Base-by-base conservation (phyloP, 371 early-diverging fungal species). In the Syncephalastrum contaminatum region DNA sequence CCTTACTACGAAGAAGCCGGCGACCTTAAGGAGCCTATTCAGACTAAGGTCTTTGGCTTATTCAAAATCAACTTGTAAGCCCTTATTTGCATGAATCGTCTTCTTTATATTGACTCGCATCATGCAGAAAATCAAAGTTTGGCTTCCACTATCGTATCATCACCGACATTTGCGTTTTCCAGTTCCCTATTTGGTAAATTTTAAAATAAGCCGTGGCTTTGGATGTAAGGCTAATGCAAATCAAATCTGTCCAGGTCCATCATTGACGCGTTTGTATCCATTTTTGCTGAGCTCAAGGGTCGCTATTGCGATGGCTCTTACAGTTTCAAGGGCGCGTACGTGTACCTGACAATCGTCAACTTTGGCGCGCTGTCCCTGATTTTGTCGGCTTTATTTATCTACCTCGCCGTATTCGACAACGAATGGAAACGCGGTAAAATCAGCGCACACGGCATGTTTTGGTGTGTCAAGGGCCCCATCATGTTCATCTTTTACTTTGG, bases 391-490 rank as follows among this genome's bases (percentile, higher is more conserved):
- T 44, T 79, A n/a, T 75, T 79, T 36, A 65, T 64, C 2, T 79
- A 79, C 46, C 46, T 79, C 36, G 69, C 79, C 13, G 67, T 79
- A 13, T 79, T 67, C 51, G 46, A 69, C 10, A 24, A 51, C 1
- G 72, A 79, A 54, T 79, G 72, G 73, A 63, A 75, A 40, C 62
- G 65, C 1, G 75, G 73, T 13, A 22, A 66, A 13, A 71, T 73
- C 27, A 48, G 53, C 4, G 75, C 75, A 1, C 79, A 79, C 45
- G 73, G 73, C 47, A 75, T 79, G 75, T 79, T 79, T 57, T 79
- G 79, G 79, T 79, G 72, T 42, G 75, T 79, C 53, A 79, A 79
- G 43, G 75, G 65, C 4, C 79, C 79, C 0, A 75, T 78, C 44
- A 75, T 75, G 79, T 58, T 69, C 8, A 75, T 75, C 14, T 79